Evolutionary conservation across 495 filamentous ascomycete genomes (phyloP).

Genomic region (Penicillium fimorum): DNA sequence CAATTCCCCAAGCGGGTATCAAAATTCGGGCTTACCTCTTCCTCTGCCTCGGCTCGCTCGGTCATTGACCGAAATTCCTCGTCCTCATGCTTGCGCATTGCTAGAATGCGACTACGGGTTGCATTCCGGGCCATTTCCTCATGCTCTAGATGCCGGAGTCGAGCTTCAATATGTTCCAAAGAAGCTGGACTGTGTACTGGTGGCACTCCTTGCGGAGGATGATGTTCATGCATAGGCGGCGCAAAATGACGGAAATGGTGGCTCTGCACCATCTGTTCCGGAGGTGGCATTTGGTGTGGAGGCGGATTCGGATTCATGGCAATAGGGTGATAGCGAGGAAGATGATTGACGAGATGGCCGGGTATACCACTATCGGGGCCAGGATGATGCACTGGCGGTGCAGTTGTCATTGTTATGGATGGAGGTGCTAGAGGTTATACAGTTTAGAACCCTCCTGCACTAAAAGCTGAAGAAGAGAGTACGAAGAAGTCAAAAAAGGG

Average conservation of each 20-base stretch:
- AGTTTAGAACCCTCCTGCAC: background rate
- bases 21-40: slow-evolving; percentile 39
- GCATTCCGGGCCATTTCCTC: slow-evolving; percentile 48
- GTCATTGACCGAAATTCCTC: slow-evolving; percentile 50
- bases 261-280: slow-evolving; percentile 39
- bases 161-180: slow-evolving; percentile 46
- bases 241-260: slow-evolving; percentile 43
- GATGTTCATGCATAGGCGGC: slow-evolving; percentile 38
- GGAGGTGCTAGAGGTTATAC: background rate
- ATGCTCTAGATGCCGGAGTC: slow-evolving; percentile 47
- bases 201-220: slow-evolving; percentile 30
- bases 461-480: slow-evolving; percentile 7
- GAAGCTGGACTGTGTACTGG: slow-evolving; percentile 29
- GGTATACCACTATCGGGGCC: slow-evolving; percentile 38
- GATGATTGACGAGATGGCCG: slow-evolving; percentile 35
- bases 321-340: slow-evolving; percentile 48
- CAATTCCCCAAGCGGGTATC: background rate
- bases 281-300: slow-evolving; percentile 35
- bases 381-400: slow-evolving; percentile 39
- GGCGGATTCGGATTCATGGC: slow-evolving; percentile 47
- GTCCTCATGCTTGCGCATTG: slow-evolving; percentile 48
- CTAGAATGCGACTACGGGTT: slow-evolving; percentile 42
- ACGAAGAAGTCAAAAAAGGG: slow-evolving; percentile 12
- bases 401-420: slow-evolving; percentile 38
- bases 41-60: slow-evolving; percentile 46